Percentiles rank a stretch among this genome's conserved stretches.
These are phyloP conservation scores for Chrysoporthe deuterocubensis DNA, from an alignment of 2,329 filamentous ascomycete species.

Conservation along the genomic window DNA sequence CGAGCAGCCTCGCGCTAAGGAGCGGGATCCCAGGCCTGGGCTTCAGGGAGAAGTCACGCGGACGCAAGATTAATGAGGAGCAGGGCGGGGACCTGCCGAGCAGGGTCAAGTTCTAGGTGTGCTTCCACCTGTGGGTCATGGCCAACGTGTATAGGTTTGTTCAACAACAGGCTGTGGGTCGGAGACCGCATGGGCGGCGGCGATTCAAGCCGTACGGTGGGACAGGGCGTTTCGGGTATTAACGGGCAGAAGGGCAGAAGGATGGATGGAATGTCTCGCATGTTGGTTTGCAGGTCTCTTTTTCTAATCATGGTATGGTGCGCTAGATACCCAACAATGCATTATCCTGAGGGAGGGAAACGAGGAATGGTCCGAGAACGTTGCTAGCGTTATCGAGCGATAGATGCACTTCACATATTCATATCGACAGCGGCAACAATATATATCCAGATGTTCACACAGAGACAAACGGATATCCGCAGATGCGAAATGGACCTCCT, in stretches of 20 bases:
- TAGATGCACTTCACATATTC: neutral
- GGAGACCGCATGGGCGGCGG: neutral
- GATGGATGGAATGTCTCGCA: neutral
- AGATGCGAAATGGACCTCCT: too few relatives aligned
- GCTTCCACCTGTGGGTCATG: neutral
- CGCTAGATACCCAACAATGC: neutral
- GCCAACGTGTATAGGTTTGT: neutral
- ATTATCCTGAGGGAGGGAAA: neutral
- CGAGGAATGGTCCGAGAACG: too few relatives aligned
- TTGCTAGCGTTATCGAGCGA: neutral
- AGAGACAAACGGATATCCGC: too few relatives aligned
- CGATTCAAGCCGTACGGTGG: neutral
- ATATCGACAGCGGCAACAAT: too few relatives aligned
- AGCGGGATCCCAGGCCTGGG: constrained; percentile 48
- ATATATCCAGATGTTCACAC: too few relatives aligned
- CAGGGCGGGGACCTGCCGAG: too few relatives aligned
- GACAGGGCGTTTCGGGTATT: neutral
- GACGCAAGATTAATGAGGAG: neutral
- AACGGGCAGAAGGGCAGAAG: neutral
- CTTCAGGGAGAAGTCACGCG: constrained; percentile 42
- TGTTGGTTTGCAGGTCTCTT: neutral
- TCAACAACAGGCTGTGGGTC: too few relatives aligned
- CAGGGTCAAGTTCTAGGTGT: neutral
- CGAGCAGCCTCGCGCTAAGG: constrained; percentile 77
- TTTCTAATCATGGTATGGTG: neutral